Evolutionary conservation across 1,284 basidiomycete species (phyloP).

Genomic region (Tranzscheliella williamsii): DNA sequence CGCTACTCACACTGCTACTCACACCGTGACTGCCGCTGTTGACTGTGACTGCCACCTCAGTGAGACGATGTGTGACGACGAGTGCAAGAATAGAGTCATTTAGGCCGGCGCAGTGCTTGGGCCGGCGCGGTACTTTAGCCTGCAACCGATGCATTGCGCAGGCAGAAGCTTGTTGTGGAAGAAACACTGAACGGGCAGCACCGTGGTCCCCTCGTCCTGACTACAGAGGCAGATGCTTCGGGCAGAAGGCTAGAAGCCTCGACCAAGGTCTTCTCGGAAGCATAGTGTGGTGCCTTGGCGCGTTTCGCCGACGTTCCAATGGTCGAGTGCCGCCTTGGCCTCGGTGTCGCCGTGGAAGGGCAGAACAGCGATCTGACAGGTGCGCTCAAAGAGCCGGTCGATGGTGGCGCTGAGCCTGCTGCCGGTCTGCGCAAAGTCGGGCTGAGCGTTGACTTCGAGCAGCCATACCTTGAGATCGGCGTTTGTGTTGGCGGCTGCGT

Average conservation of each 20-base stretch:
- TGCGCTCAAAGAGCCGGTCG: slow-evolving; percentile 72
- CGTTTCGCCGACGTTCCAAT: slow-evolving; percentile 41
- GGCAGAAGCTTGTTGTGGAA: too few species aligned
- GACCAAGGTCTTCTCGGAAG: slow-evolving; percentile 37
- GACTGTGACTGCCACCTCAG: too few species aligned
- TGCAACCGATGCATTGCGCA: too few species aligned
- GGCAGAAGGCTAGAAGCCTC: slow-evolving; percentile 28
- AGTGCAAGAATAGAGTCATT: too few species aligned
- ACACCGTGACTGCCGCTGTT: too few species aligned
- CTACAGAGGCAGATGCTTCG: too few species aligned
- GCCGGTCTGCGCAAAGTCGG: slow-evolving; percentile 92
- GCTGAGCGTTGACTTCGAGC: slow-evolving; percentile 91
- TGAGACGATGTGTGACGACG: too few species aligned
- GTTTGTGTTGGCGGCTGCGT: background rate
- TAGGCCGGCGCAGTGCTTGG: too few species aligned
- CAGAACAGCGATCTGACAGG: slow-evolving; percentile 48
- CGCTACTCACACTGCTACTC: too few species aligned
- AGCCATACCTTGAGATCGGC: slow-evolving; percentile 70
- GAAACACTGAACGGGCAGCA: too few species aligned
- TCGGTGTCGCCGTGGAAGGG: slow-evolving; percentile 18
- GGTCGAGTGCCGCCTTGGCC: background rate
- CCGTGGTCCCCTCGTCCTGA: too few species aligned
- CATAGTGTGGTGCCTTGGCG: slow-evolving; percentile 40
- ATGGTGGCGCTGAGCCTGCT: slow-evolving; percentile 77
- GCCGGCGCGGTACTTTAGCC: too few species aligned